Evolutionary conservation across 306 rosid species (phyloP).

Genomic region (Cucumis hystrix): DNA sequence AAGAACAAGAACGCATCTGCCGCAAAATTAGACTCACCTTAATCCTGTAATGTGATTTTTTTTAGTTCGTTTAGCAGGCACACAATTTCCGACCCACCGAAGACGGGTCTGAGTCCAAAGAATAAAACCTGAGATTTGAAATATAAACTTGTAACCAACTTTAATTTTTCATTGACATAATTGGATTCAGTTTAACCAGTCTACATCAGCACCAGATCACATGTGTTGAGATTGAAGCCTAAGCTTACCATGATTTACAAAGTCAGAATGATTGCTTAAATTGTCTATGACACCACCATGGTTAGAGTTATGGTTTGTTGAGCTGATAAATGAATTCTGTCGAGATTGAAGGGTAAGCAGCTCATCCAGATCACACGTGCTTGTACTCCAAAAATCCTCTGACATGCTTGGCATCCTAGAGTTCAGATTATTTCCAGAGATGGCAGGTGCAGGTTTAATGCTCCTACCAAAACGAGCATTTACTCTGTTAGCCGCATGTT

Average conservation of each 20-base stretch:
- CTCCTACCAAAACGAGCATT: neutral
- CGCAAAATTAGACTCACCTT: neutral
- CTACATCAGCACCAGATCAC: neutral
- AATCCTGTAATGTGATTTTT: neutral
- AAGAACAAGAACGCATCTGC: neutral
- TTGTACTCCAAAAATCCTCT: constrained; percentile 6
- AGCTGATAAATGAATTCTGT: neutral
- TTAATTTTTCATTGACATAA: neutral
- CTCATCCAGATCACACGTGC: constrained; percentile 4
- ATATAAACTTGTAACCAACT: neutral
- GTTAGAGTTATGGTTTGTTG: neutral
- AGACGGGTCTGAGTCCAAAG: constrained; percentile 5
- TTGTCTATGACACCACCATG: neutral
- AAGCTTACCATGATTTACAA: constrained; percentile 5
- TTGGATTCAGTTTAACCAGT: neutral
- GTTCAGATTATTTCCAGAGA: neutral
- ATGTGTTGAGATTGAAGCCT: too few species aligned
- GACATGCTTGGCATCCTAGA: neutral
- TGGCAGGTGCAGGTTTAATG: neutral
- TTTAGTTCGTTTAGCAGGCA: neutral
- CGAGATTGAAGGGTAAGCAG: neutral
- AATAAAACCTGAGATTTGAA: neutral
- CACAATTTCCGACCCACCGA: neutral
- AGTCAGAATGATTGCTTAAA: constrained; percentile 4
- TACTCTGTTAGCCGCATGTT: neutral